Conservation (phyloP, 345 rosid genomes). For the Psidium guajava region DNA sequence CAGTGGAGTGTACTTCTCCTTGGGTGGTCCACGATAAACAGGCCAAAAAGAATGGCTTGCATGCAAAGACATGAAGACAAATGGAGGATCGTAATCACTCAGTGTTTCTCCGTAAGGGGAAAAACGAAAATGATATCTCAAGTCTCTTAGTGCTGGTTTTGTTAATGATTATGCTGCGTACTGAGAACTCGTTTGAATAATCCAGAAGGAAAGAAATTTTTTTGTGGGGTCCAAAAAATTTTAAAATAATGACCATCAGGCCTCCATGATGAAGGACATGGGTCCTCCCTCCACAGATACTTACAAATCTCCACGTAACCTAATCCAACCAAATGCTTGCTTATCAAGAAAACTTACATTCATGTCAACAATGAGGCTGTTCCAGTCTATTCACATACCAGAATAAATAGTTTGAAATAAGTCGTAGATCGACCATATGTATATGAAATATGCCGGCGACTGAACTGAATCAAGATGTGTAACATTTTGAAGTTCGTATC, state of each 20-base stretch:
- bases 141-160: neutral
- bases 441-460: neutral
- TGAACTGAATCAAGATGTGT: neutral
- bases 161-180: neutral
- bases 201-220: neutral
- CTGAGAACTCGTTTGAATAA: neutral
- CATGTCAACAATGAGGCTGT: neutral
- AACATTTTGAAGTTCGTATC: neutral
- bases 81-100: neutral
- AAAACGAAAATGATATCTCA: neutral
- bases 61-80: neutral
- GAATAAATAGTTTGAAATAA: neutral
- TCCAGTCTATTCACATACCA: neutral
- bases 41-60: neutral
- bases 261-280: neutral
- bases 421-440: neutral
- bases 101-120: neutral
- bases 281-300: neutral
- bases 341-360: neutral
- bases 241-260: neutral
- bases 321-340: neutral
- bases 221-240: neutral
- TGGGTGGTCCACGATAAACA: neutral
- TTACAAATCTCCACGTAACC: neutral
- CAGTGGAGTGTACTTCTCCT: neutral